Conservation (phyloP, 441 rosid species). For the Lagerstroemia fauriei region DNA sequence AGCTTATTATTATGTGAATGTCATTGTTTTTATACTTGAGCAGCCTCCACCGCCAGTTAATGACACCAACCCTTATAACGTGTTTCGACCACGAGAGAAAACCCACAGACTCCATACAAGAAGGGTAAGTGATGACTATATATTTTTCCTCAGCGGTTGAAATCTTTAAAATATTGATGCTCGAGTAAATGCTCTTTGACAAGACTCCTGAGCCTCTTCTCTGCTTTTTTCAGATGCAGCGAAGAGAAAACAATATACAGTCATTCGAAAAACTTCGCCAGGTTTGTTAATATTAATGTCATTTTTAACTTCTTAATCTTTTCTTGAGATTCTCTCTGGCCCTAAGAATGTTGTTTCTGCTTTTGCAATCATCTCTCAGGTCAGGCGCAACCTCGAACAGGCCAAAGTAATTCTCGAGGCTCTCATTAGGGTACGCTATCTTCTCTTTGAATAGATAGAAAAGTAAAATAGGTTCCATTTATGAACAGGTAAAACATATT, state of each 20-base stretch:
- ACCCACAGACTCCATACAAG: conserved; percentile 91
- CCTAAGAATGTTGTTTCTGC: not conserved
- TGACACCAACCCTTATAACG: conserved; percentile 94
- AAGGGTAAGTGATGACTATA: conserved; percentile 51
- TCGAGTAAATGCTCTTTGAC: not conserved
- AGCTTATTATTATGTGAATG: conserved; percentile 4
- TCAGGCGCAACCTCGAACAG: conserved; percentile 93
- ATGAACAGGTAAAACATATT: not conserved
- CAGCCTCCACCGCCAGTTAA: conserved; percentile 97
- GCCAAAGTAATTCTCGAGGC: conserved; percentile 85
- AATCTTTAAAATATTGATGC: not conserved
- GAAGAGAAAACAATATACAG: conserved; percentile 95
- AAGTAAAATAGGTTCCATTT: conserved; percentile 20
- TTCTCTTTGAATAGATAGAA: conserved; percentile 11
- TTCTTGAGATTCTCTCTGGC: not conserved
- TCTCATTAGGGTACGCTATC: conserved; percentile 68
- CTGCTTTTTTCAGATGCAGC: conserved; percentile 68
- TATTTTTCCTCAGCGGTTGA: not conserved
- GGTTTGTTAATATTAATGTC: conserved; percentile 42
- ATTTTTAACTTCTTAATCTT: not conserved
- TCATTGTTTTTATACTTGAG: conserved; percentile 26
- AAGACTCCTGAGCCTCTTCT: not conserved
- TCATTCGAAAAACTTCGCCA: conserved; percentile 98
- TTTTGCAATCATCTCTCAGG: conserved; percentile 49
- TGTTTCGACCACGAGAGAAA: conserved; percentile 93